A percentile compares a stretch with the other conserved stretches of the same genome.
These are phyloP conservation scores for Exutisphaerella laricina DNA, from an alignment of 2,329 filamentous ascomycete genomes.

Conservation along the genomic window DNA sequence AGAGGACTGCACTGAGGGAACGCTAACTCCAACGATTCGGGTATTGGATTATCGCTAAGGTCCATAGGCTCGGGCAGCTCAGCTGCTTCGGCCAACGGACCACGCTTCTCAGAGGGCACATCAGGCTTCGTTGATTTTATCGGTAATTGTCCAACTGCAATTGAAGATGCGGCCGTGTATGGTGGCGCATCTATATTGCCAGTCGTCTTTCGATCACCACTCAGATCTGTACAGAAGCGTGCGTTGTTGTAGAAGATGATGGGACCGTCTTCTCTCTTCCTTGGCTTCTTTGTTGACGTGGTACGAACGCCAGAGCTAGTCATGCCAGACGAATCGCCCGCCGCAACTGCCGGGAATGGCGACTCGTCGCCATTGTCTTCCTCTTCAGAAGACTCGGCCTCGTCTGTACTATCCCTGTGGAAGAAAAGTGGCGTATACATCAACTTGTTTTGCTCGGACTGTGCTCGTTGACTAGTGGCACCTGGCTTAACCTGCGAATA, in stretches of 20 bases:
- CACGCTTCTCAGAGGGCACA: slow-evolving; percentile 27
- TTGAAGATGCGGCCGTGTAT: slow-evolving; percentile 17
- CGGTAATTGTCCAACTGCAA: slow-evolving; percentile 19
- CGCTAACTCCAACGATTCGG: slow-evolving; percentile 31
- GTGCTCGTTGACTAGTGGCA: slow-evolving; percentile 5
- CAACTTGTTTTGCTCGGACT: slow-evolving; percentile 32
- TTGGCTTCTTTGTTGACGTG: slow-evolving; percentile 35
- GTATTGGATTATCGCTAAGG: slow-evolving; percentile 34
- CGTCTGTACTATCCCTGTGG: slow-evolving; percentile 40
- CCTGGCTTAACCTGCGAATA: background rate
- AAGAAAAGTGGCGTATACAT: slow-evolving; percentile 46
- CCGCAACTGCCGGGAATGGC: slow-evolving; percentile 21
- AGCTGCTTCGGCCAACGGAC: slow-evolving; percentile 26
- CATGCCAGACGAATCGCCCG: slow-evolving; percentile 39
- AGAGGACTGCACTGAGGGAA: slow-evolving; percentile 35
- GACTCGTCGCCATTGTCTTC: slow-evolving; percentile 34
- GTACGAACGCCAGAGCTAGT: slow-evolving; percentile 44
- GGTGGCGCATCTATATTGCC: slow-evolving; percentile 15
- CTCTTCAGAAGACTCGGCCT: slow-evolving; percentile 34
- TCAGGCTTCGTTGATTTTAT: background rate
- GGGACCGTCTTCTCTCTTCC: slow-evolving; percentile 60
- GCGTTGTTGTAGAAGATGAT: slow-evolving; percentile 81
- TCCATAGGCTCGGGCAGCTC: slow-evolving; percentile 33
- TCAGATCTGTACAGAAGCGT: slow-evolving; percentile 74
- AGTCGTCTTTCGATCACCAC: slow-evolving; percentile 50